Evolutionary conservation across 2,329 filamentous ascomycete species (phyloP).

Genomic region (Aspergillus thermomutatus): DNA sequence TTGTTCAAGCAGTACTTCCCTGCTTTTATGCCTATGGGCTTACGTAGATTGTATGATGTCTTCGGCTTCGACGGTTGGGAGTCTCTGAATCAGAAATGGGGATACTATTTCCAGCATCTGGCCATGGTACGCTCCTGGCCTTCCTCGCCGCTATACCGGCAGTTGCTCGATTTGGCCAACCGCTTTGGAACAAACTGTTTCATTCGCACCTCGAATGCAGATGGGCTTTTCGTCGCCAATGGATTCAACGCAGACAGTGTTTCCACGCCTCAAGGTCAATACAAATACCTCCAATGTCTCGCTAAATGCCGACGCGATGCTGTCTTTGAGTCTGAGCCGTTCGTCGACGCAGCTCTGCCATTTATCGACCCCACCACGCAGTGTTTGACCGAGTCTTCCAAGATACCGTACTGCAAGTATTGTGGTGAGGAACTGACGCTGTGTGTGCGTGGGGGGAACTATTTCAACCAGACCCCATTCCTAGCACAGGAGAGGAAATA

Average conservation of each 20-base stretch:
- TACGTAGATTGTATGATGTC: slow-evolving; percentile 18
- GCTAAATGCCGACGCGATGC: slow-evolving; percentile 18
- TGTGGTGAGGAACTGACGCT: slow-evolving; percentile 17
- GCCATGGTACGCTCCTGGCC: slow-evolving; percentile 17
- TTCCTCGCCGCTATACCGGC: slow-evolving; percentile 3
- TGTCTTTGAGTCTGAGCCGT: slow-evolving; percentile 14
- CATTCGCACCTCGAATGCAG: slow-evolving; percentile 21
- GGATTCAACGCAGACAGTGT: slow-evolving; percentile 11
- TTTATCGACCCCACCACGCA: slow-evolving; percentile 15
- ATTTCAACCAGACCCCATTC: slow-evolving; percentile 18
- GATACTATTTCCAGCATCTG: slow-evolving; percentile 20
- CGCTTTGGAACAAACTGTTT: slow-evolving; percentile 8
- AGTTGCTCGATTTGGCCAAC: background rate
- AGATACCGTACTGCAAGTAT: slow-evolving; percentile 13
- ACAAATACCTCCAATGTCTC: slow-evolving; percentile 18
- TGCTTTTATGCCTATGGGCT: slow-evolving; percentile 29
- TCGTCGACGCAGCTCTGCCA: slow-evolving; percentile 15
- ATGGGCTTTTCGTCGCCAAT: slow-evolving; percentile 18
- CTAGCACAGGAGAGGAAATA: slow-evolving; percentile 10
- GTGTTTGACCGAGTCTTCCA: slow-evolving; percentile 7
- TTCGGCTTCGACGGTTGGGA: slow-evolving; percentile 18
- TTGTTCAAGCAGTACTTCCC: slow-evolving; percentile 22
- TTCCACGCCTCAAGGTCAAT: slow-evolving; percentile 21
- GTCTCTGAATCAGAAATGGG: slow-evolving; percentile 16
- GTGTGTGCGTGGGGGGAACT: slow-evolving; percentile 20